Evolutionary conservation across 805 yeast species (phyloP), one percentile per base, ranked within the genome.

Genomic region (Debaryomyces hansenii): DNA sequence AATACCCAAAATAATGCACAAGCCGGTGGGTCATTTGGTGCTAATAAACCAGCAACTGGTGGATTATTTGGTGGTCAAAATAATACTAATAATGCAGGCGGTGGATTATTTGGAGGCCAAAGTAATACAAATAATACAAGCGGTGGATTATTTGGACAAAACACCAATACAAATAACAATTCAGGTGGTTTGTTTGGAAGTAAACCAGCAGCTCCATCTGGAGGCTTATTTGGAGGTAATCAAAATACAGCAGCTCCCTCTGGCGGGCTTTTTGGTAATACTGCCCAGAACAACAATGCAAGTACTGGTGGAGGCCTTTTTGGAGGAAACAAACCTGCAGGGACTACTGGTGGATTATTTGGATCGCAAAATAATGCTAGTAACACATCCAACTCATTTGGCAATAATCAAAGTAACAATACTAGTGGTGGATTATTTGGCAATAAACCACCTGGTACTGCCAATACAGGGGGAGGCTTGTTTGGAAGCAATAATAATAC

Each of bases 341-440:
- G 63, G 15, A 41, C 56, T 52, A 31, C 58, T 24, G 48, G 66
- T 48, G 50, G 67, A 44, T 47, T 62, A 47, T 56, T 63, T 58
- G 56, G 62, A 31, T 8, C 34, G 8, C 34, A 31, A 12, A 48
- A 45, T 20, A 44, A 34, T 37, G 46, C 44, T 37, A 46, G 40
- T 40, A 46, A 47, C 42, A 38, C 44, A 32, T 42, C 47, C 20
- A 35, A 35, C n/a, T 24, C 38, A 35, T 35, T 42, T 36, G 45
- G 45, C 16, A 42, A 16, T 21, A 36, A 11, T 5, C 53, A 62
- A 29, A 55, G 48, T 27, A 52, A 47, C 44, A 59, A 45, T 40
- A 52, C 50, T 24, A 46, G 56, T 21, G 59, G 64, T 20, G 67
- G 66, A 6, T 52, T 75, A 32, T 77, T 77, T 52, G 79, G 80